Evolutionary conservation across 441 rosid genomes (phyloP), one percentile per base, ranked within the genome.

Genomic region (Omphalea diandra): DNA sequence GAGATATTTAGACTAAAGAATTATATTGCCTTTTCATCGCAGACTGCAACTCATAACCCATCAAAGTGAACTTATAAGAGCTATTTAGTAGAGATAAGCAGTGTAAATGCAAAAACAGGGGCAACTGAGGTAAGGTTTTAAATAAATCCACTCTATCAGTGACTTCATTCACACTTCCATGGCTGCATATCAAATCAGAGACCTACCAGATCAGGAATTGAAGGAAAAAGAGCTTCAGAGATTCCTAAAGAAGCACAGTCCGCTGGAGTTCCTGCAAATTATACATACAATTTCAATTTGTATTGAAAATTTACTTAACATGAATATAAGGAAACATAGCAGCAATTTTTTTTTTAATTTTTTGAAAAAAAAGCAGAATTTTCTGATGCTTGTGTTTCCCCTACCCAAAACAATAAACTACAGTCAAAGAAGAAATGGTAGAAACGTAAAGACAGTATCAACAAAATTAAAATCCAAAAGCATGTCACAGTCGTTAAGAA

Each of bases 181-280:
- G 61, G 33, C 67, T 62, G 50, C 44, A 73, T n/a, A 12, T 32
- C 22, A 72, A 64, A 65, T 33, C 55, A 47, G 65, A 76, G 61
- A 71, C 65, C 58, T 83, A 94, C 98, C 91, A 94, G 75, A 73
- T 91, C 90, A 76, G 97, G 91, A 64, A 77, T 68, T 24, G 82
- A 84, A 49, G 95, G 88, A 78, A 94, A 94, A 33, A 94, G 83
- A 5, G 82, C 82, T 62, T 77, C 77, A 0, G 93, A 91, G 75
- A 94, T 32, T 63, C 97, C 98, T 67, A 91, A 75, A 44, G 95
- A 87, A 71, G 95, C 76, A 73, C 92, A 90, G 76, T 94, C 98
- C 24, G 90, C 98, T 2, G 97, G 98, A 54, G 95, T 94, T 74
- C 98, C 98, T 91, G 78, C 70, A 85, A 49, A 69, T 58, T 47